phyloP scores from a whole-genome alignment of 208 protist species.

The Acanthamoeba culbertsoni region DNA sequence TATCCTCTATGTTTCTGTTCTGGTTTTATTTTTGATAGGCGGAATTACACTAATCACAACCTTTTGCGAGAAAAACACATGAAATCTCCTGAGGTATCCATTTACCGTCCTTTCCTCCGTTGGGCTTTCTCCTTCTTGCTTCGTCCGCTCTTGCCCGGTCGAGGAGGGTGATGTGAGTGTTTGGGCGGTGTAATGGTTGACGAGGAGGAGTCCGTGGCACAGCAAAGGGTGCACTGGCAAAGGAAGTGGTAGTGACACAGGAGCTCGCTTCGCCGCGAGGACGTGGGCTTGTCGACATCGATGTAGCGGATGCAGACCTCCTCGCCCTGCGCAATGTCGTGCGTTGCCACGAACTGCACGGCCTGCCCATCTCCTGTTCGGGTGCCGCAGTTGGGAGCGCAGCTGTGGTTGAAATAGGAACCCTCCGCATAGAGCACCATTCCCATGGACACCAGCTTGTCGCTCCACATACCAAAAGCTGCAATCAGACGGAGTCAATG shows the following conservation, averaged over 20 bases:
- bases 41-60: too few relatives aligned
- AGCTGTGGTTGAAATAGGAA: slow-evolving; percentile 30
- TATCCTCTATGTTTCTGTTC: too few relatives aligned
- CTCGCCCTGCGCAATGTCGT: not conserved
- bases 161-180: not conserved
- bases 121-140: not conserved
- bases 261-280: not conserved
- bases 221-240: not conserved
- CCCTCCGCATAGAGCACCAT: slow-evolving; percentile 21
- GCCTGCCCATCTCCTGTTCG: not conserved
- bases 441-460: slow-evolving; percentile 7
- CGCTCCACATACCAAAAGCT: slow-evolving; percentile 15
- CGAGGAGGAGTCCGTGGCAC: not conserved
- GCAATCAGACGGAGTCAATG: not conserved
- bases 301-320: slow-evolving; percentile 30
- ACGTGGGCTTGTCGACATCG: not conserved
- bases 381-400: not conserved
- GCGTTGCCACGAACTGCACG: not conserved
- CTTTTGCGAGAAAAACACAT: not conserved
- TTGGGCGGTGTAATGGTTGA: not conserved
- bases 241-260: not conserved
- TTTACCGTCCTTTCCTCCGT: not conserved
- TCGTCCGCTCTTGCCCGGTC: not conserved
- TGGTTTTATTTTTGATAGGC: too few relatives aligned
- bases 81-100: not conserved